Evolutionary conservation across 2,329 filamentous ascomycete genomes (phyloP).

Genomic region (Colletotrichum theobromicola): DNA sequence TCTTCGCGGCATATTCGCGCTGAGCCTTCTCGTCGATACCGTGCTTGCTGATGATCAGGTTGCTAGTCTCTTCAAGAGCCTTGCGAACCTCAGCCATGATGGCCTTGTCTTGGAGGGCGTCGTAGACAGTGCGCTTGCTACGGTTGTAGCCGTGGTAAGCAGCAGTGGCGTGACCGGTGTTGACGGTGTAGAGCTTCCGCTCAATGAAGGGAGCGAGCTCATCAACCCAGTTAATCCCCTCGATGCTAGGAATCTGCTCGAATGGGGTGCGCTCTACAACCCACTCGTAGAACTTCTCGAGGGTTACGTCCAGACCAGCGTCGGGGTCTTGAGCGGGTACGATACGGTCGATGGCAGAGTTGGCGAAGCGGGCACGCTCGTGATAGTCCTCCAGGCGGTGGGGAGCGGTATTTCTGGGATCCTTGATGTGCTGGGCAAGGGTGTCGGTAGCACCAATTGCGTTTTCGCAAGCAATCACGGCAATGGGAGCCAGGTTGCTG

Average conservation of each 20-base stretch:
- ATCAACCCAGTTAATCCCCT: constrained; percentile 92
- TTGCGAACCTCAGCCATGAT: constrained; percentile 82
- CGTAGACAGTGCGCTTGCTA: constrained; percentile 87
- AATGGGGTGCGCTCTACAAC: constrained; percentile 91
- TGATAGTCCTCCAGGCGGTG: constrained; percentile 72
- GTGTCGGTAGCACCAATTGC: constrained; percentile 93
- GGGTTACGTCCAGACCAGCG: constrained; percentile 86
- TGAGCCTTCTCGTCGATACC: constrained; percentile 78
- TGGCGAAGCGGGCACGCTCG: constrained; percentile 86
- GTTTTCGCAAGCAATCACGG: constrained; percentile 98
- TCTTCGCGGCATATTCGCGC: constrained; percentile 86
- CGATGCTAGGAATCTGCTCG: constrained; percentile 74
- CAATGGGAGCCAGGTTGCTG: constrained; percentile 68
- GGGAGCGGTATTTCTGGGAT: constrained; percentile 72
- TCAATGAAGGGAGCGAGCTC: constrained; percentile 95
- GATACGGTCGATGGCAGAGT: constrained; percentile 98
- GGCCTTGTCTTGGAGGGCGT: constrained; percentile 80
- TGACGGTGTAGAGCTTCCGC: constrained; percentile 99
- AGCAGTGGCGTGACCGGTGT: constrained; percentile 95
- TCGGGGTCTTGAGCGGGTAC: constrained; percentile 86
- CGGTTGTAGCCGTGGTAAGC: constrained; percentile 93
- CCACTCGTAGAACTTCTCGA: constrained; percentile 99
- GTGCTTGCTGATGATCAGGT: constrained; percentile 87
- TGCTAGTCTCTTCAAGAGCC: constrained; percentile 84
- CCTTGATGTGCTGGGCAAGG: constrained; percentile 80